Evolutionary conservation across 192 early-diverging fungal genomes (phyloP).

Genomic region (Coemansia sp.): DNA sequence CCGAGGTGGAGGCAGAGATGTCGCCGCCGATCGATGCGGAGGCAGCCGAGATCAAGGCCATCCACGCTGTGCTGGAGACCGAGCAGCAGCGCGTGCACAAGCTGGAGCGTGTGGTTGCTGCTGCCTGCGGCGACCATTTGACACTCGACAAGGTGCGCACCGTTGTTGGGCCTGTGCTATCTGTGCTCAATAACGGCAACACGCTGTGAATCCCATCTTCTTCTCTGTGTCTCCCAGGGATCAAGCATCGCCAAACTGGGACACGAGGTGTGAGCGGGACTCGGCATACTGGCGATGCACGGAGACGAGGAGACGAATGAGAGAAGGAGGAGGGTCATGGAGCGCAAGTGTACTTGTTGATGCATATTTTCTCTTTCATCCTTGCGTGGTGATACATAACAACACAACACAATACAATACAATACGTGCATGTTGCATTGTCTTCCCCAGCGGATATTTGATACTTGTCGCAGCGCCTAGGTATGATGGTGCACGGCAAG

Average conservation of each 20-base stretch:
- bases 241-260: background rate
- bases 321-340: background rate
- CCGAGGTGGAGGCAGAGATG: background rate
- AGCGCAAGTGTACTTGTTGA: slow-evolving; percentile 1
- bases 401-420: too few relatives aligned
- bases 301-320: background rate
- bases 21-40: slow-evolving; percentile 20
- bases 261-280: background rate
- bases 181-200: slow-evolving; percentile 49
- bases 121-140: slow-evolving; percentile 48
- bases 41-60: slow-evolving; percentile 32
- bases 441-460: background rate
- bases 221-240: background rate
- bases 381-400: too few relatives aligned
- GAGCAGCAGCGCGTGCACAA: slow-evolving; percentile 51
- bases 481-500: too few relatives aligned
- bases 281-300: background rate
- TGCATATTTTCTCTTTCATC: slow-evolving; percentile 13
- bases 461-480: background rate
- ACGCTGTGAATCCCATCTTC: slow-evolving; percentile 17
- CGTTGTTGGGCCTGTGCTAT: slow-evolving; percentile 50
- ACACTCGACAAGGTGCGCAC: slow-evolving; percentile 49
- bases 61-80: slow-evolving; percentile 23
- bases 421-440: too few relatives aligned
- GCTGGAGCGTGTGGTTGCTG: slow-evolving; percentile 52